Conservation (phyloP, 1,139 yeast genomes). For the Zygoascus hellenicus region DNA sequence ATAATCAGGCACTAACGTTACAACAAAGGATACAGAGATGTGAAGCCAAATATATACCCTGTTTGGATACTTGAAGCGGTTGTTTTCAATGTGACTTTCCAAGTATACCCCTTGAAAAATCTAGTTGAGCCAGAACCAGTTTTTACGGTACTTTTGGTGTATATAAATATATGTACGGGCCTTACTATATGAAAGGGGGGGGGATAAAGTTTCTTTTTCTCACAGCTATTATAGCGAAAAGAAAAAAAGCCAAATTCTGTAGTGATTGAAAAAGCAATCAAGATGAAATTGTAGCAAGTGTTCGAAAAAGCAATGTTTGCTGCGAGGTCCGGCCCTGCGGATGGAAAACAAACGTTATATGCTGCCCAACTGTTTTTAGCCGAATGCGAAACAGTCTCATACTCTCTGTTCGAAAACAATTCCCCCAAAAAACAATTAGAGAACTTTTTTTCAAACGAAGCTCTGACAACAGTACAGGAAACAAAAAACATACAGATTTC, state of each 20-base stretch:
- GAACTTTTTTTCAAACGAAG: too few relatives aligned
- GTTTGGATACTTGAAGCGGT: too few relatives aligned
- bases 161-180: not conserved
- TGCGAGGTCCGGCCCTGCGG: not conserved
- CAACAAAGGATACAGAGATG: too few relatives aligned
- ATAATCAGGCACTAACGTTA: too few relatives aligned
- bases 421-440: too few relatives aligned
- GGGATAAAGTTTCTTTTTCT: not conserved
- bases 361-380: not conserved
- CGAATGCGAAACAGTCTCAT: constrained; percentile 2
- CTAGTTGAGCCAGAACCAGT: too few relatives aligned
- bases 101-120: too few relatives aligned
- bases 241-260: not conserved
- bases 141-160: not conserved
- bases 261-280: not conserved
- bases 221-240: constrained; percentile 1
- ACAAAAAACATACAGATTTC: too few relatives aligned
- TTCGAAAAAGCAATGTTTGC: not conserved
- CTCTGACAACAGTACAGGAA: too few relatives aligned
- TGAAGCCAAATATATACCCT: too few relatives aligned
- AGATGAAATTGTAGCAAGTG: not conserved
- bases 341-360: not conserved
- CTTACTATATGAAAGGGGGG: not conserved
- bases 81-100: too few relatives aligned
- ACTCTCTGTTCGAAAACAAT: too few relatives aligned